These are phyloP conservation scores for Phaeotremella fagi DNA, from an alignment of 768 basidiomycete genomes.

Conservation along the genomic window DNA sequence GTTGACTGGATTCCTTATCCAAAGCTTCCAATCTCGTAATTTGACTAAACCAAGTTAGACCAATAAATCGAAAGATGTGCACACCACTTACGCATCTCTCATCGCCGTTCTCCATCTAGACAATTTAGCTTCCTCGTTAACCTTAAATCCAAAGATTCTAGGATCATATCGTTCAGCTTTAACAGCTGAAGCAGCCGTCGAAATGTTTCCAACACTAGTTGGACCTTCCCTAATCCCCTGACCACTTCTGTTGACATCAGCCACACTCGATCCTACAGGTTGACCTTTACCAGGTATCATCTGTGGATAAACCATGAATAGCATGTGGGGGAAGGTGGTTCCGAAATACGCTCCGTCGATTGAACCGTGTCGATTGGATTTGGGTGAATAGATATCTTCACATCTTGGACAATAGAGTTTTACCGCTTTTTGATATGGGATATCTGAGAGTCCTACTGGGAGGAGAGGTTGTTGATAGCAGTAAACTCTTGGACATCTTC, in stretches of 20 bases:
- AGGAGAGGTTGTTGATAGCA: slow-evolving; percentile 92
- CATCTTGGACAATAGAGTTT: slow-evolving; percentile 98
- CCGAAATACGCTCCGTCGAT: slow-evolving; percentile 99
- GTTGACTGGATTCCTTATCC: slow-evolving; percentile 40
- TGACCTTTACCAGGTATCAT: slow-evolving; percentile 76
- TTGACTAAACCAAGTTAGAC: slow-evolving; percentile 46
- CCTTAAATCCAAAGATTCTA: slow-evolving; percentile 92
- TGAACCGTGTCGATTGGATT: slow-evolving; percentile 90
- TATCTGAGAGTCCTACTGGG: slow-evolving; percentile 91
- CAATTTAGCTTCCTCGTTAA: slow-evolving; percentile 86
- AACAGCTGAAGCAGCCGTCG: slow-evolving; percentile 73
- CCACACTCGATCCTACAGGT: slow-evolving; percentile 24
- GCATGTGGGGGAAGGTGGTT: slow-evolving; percentile 92
- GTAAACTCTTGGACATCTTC: slow-evolving; percentile 93
- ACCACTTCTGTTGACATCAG: slow-evolving; percentile 16
- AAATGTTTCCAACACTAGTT: slow-evolving; percentile 59
- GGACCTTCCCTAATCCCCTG: slow-evolving; percentile 38
- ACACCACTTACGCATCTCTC: slow-evolving; percentile 68
- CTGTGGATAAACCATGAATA: slow-evolving; percentile 94
- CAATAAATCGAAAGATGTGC: background rate
- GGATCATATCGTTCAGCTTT: slow-evolving; percentile 91
- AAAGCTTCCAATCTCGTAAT: slow-evolving; percentile 51
- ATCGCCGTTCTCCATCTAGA: slow-evolving; percentile 95
- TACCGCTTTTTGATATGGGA: slow-evolving; percentile 98
- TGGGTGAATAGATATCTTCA: slow-evolving; percentile 97